These are phyloP conservation scores for Ceratobasidium sp. DNA, from an alignment of 1,284 basidiomycete species.

Conservation along the genomic window DNA sequence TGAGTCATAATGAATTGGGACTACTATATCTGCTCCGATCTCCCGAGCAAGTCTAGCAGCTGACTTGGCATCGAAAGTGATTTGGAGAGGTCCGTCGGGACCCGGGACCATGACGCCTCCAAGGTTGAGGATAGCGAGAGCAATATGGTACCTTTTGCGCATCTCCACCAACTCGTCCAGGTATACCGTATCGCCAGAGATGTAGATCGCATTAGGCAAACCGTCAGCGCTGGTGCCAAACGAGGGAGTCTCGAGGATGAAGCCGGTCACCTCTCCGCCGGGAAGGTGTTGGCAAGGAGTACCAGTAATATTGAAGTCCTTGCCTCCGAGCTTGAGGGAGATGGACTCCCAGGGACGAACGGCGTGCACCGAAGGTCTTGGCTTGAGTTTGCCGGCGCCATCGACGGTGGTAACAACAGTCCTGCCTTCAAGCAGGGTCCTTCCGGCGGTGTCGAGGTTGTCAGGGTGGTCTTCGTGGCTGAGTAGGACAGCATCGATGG, in stretches of 20 bases:
- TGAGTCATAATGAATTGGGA: constrained; percentile 25
- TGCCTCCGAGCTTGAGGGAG: constrained; percentile 16
- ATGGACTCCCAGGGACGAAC: constrained; percentile 36
- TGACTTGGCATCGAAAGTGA: constrained; percentile 13
- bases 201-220: constrained; percentile 35
- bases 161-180: constrained; percentile 28
- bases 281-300: constrained; percentile 38
- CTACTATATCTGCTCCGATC: constrained; percentile 4
- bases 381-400: constrained; percentile 36
- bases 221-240: constrained; percentile 30
- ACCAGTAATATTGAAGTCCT: constrained; percentile 37
- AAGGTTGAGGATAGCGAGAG: constrained; percentile 23
- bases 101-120: not conserved
- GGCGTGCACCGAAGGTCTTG: constrained; percentile 33
- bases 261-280: constrained; percentile 33
- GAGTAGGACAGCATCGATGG: constrained; percentile 37
- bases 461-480: constrained; percentile 40
- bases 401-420: constrained; percentile 37
- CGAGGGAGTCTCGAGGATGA: constrained; percentile 34
- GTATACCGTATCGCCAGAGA: constrained; percentile 39
- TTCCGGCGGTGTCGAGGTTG: constrained; percentile 36
- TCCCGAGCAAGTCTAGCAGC: constrained; percentile 15
- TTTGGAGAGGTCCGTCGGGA: constrained; percentile 13
- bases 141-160: constrained; percentile 34
- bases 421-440: constrained; percentile 34